Evolutionary conservation across 345 rosid genomes (phyloP), one percentile per base, ranked within the genome.

Genomic region (Camelina neglecta): DNA sequence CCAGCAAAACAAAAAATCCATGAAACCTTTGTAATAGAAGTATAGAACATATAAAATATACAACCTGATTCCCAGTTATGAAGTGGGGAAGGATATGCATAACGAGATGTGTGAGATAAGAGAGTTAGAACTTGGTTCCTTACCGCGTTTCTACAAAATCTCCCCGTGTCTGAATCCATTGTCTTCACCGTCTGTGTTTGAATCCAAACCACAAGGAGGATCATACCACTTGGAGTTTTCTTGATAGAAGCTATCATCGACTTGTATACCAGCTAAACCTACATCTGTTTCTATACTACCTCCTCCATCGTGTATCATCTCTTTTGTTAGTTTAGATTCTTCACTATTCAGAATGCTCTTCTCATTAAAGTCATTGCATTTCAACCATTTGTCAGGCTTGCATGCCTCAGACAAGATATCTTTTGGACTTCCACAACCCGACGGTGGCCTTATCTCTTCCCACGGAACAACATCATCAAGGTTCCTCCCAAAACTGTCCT

Each of bases 241-340:
- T 65, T 88, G 99, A 80, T 92, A 95, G 85, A 95, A 95, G 87
- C 98, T 88, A 78, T 95, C 97, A 78, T 95, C 97, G 15, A 92
- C 99, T 75, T 91, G 99, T 81, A 95, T 84, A 81, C 89, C 93
- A 56, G 82, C 94, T 62, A 92, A 92, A 83, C 96, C 82, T 83
- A 92, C 93, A 85, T 92, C 98, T 72, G 90, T 81, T 71, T 84
- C 98, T 79, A 89, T 87, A 79, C 85, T 86, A 81, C 84, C 84
- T 75, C 83, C 84, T 75, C 87, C 80, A 48, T 64, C 64, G 20
- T 89, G 92, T 75, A 89, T 88, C 84, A 89, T 55, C 75, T 90
- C 87, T 91, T 93, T 96, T 54, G 91, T 81, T 85, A 91, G 82
- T 81, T 96, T 96, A 58, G 89, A 87, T 79, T 96, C 96, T 80